Conservation (phyloP, 2,329 filamentous ascomycete genomes). For the Ambrosiella cleistominuta region DNA sequence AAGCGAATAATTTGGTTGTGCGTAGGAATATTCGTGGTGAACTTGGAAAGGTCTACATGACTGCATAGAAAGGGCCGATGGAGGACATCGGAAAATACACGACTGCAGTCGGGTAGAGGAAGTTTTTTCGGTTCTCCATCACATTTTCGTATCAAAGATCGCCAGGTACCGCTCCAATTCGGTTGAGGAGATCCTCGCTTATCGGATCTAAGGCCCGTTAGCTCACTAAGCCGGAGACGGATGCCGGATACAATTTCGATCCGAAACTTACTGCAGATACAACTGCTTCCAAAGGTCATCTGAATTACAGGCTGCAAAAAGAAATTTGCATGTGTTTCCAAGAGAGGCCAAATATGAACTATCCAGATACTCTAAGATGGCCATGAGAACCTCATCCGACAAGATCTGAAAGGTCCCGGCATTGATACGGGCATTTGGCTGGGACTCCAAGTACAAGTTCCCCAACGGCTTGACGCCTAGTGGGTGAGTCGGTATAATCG, state of each 20-base stretch:
- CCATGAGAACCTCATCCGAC: constrained; percentile 65
- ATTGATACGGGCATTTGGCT: constrained; percentile 20
- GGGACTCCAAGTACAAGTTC: constrained; percentile 52
- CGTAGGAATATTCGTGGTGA: constrained; percentile 51
- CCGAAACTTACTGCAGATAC: constrained; percentile 56
- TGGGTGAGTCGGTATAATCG: constrained; percentile 57
- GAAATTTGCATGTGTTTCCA: constrained; percentile 63
- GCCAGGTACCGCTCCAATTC: constrained; percentile 39
- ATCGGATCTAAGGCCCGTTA: constrained; percentile 15
- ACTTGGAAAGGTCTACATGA: constrained; percentile 50
- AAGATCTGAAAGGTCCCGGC: constrained; percentile 47
- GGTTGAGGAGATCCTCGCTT: constrained; percentile 1
- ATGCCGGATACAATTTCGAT: neutral
- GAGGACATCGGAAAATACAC: constrained; percentile 76
- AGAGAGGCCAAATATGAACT: constrained; percentile 42
- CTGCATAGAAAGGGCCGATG: constrained; percentile 84
- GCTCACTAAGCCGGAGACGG: neutral
- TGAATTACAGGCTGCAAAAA: constrained; percentile 67
- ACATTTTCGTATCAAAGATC: constrained; percentile 54
- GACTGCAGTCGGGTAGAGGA: constrained; percentile 49
- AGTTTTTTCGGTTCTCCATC: constrained; percentile 23
- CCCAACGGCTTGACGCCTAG: constrained; percentile 73
- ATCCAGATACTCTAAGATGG: constrained; percentile 61
- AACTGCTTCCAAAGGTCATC: constrained; percentile 83
- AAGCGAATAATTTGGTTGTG: constrained; percentile 58